Conservation (phyloP, 2,329 filamentous ascomycete genomes). For the Stachybotrys echinatus region DNA sequence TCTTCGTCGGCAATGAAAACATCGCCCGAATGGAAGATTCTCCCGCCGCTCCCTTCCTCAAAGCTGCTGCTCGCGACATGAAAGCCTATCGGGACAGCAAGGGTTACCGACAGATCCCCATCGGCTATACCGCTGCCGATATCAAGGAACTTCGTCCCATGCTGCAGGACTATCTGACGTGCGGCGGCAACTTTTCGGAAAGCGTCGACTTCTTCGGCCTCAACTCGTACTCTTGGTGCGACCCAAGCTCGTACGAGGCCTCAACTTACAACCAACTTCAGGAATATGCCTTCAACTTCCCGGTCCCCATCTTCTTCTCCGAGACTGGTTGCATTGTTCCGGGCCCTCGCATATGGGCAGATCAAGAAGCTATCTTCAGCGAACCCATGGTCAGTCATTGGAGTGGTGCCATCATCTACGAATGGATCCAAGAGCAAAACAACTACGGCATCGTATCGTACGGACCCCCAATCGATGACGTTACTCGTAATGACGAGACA, state of each 20-base stretch:
- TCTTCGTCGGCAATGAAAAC: conserved; percentile 87
- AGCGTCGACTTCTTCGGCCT: conserved; percentile 78
- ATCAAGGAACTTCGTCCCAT: conserved; percentile 63
- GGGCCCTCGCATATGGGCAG: conserved; percentile 57
- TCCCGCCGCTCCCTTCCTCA: conserved; percentile 71
- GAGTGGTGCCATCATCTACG: conserved; percentile 81
- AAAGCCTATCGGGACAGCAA: conserved; percentile 74
- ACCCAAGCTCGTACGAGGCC: conserved; percentile 47
- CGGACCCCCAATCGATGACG: conserved; percentile 50
- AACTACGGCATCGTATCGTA: conserved; percentile 79
- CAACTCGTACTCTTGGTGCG: conserved; percentile 83
- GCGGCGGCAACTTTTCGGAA: conserved; percentile 63
- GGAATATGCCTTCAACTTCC: conserved; percentile 61
- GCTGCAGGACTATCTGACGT: conserved; percentile 70
- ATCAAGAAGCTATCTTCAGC: conserved; percentile 75
- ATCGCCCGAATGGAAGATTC: conserved; percentile 58
- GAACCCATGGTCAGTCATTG: conserved; percentile 61
- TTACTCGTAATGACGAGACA: conserved; percentile 45
- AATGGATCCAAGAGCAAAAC: conserved; percentile 84
- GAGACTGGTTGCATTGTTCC: conserved; percentile 78
- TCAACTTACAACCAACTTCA: conserved; percentile 70
- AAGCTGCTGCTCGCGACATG: conserved; percentile 74
- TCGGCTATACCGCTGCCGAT: conserved; percentile 85
- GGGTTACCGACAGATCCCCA: conserved; percentile 73
- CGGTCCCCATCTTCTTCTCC: conserved; percentile 84